Evolutionary conservation across 148 eudicot species (phyloP).

Genomic region (Salicornia ramosissima): DNA sequence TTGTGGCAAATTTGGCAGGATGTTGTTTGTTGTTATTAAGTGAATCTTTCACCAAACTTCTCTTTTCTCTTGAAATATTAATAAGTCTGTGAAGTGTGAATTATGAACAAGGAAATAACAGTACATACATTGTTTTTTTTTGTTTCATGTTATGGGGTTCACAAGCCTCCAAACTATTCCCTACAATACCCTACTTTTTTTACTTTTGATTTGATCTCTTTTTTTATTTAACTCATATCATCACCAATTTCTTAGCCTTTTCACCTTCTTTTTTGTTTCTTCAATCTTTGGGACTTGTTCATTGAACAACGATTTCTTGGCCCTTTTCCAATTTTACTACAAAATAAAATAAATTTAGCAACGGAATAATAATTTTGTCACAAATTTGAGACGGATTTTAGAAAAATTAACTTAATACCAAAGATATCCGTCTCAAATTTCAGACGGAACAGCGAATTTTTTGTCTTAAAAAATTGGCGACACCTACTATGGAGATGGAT

Average conservation of each 20-base stretch:
- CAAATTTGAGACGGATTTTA: too few relatives aligned
- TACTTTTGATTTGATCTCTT: neutral
- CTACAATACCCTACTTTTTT: constrained; percentile 23
- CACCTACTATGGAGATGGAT: too few relatives aligned
- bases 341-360: too few relatives aligned
- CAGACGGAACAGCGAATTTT: too few relatives aligned
- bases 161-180: constrained; percentile 20
- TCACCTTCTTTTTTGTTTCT: neutral
- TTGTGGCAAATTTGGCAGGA: constrained; percentile 26
- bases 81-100: too few relatives aligned
- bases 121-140: neutral
- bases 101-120: neutral
- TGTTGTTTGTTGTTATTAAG: constrained; percentile 20
- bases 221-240: neutral
- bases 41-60: constrained; percentile 10
- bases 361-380: too few relatives aligned
- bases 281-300: neutral
- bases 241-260: too few relatives aligned
- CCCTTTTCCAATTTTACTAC: neutral
- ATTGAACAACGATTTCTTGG: neutral
- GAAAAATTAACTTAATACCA: too few relatives aligned
- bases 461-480: too few relatives aligned
- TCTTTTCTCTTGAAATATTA: neutral
- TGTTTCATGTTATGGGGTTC: constrained; percentile 21
- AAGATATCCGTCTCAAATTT: too few relatives aligned